A percentile compares a stretch with the other conserved stretches of the same genome.
phyloP scores from a whole-genome alignment of 192 early-diverging fungal genomes.

The Podila epigama region DNA sequence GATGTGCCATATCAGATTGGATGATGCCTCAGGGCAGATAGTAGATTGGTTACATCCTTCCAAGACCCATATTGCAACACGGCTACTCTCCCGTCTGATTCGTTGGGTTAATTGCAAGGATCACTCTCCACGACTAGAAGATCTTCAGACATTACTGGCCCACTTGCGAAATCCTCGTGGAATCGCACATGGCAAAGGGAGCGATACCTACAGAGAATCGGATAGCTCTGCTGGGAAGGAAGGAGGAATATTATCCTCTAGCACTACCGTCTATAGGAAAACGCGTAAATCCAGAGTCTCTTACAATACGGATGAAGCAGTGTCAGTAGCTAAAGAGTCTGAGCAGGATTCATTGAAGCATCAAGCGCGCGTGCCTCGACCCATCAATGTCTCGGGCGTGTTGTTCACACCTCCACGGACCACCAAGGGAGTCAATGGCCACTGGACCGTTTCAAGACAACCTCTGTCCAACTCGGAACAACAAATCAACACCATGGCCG shows the following conservation, averaged over 20 bases:
- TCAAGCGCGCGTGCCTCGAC: background rate
- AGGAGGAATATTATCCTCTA: no score
- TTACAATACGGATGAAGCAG: background rate
- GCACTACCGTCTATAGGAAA: slow-evolving; percentile 15
- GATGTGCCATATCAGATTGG: slow-evolving; percentile 26
- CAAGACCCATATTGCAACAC: slow-evolving; percentile 24
- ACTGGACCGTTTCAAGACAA: slow-evolving; percentile 33
- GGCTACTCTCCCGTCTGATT: slow-evolving; percentile 35
- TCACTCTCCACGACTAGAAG: slow-evolving; percentile 33
- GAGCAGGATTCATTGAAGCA: no score
- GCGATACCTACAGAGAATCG: no score
- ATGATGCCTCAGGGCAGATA: background rate
- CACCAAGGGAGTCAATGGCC: slow-evolving; percentile 12
- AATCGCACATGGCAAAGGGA: background rate
- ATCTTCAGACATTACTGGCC: slow-evolving; percentile 14
- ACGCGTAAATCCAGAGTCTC: slow-evolving; percentile 1
- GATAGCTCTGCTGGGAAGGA: no score
- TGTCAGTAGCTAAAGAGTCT: no score
- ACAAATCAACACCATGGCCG: background rate
- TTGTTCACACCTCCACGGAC: slow-evolving; percentile 32
- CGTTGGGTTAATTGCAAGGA: slow-evolving; percentile 45
- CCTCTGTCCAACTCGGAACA: slow-evolving; percentile 21
- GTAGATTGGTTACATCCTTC: slow-evolving; percentile 21
- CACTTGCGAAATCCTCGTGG: background rate
- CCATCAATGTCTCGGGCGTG: slow-evolving; percentile 22